Base-by-base conservation (phyloP, 73 alveolate species). In the Paraurostyla sp. region DNA sequence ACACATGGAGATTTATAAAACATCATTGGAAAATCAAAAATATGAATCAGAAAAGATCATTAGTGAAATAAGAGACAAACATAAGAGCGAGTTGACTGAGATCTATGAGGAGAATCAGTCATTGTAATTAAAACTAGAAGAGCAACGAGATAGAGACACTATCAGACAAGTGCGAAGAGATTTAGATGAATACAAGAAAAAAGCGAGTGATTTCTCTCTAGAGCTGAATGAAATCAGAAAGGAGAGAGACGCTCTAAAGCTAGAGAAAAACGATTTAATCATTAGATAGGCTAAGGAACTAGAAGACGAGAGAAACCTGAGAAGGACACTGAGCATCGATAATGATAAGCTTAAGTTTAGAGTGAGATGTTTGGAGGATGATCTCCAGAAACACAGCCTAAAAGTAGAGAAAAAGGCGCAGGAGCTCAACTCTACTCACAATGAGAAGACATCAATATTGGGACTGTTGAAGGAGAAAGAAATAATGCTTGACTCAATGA, bases 171-270 rank as follows among this genome's bases (percentile, higher is more conserved):
- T 84, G 0, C 35, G 93, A 35, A 76, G 95, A 59, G 97, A 92
- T 15, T 59, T 54, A 25, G 97, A 92, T 0, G 94, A 92, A 49
- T 81, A 25, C 46, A 92, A 89, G 73, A 49, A 78, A 81, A 78
- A 86, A 41, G 57, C 42, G 0, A 84, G 87, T 13, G 93, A 92
- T 46, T 58, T 45, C 4, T 56, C 40, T 7, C 42, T 49, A 16
- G 97, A 92, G 82, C 13, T 56, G 7, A 88, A 89, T 52, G 97
- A 92, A 7, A 29, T 92, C 35, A 88, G 94, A 43, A 92, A 88
- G 54, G 89, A 68, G 30, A 63, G 88, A 40, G 96, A 92, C 25
- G 32, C 29, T 27, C 76, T 88, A n/a, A 92, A 92, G 58, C 69
- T 51, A 7, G 95, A 92, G 38, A 88, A 62, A 38, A 92, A 89